phyloP scores from a whole-genome alignment of 805 yeast species.

The Candida andamanensis region DNA sequence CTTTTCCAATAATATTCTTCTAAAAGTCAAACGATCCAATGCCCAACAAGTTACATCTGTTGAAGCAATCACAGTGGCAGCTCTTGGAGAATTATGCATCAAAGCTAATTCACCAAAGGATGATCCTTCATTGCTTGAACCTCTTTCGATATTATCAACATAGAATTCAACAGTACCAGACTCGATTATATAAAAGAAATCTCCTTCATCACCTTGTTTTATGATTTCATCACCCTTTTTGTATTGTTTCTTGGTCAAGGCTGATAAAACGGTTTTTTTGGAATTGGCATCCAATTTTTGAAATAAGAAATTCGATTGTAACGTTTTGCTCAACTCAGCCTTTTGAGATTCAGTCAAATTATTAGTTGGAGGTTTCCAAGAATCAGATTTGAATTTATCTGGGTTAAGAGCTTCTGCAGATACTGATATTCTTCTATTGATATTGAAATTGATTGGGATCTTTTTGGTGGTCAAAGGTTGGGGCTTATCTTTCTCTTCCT shows the following conservation, averaged over 20 bases:
- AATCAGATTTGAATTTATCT: conserved; percentile 56
- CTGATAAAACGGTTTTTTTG: conserved; percentile 69
- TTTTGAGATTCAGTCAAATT: conserved; percentile 60
- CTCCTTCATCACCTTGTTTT: conserved; percentile 92
- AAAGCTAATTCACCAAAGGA: conserved; percentile 95
- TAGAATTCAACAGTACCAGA: conserved; percentile 76
- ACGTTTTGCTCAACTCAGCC: conserved; percentile 60
- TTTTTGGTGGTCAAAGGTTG: conserved; percentile 12
- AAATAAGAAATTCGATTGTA: conserved; percentile 80
- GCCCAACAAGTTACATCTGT: conserved; percentile 75
- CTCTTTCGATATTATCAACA: conserved; percentile 67
- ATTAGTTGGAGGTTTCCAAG: conserved; percentile 71
- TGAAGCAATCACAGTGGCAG: conserved; percentile 82
- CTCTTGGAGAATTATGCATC: conserved; percentile 97
- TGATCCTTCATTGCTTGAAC: conserved; percentile 77
- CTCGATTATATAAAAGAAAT: conserved; percentile 83
- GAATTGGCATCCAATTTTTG: conserved; percentile 76
- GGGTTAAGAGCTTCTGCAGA: conserved; percentile 86
- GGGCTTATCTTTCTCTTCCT: conserved; percentile 11
- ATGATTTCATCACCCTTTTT: conserved; percentile 62
- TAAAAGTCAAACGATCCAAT: conserved; percentile 86
- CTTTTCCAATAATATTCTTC: conserved; percentile 84
- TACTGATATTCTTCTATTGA: conserved; percentile 83
- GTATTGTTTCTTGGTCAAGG: conserved; percentile 71
- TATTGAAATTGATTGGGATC: conserved; percentile 62